Base-by-base conservation (phyloP, 352 stramenopile genomes). In the Thalassiosira mediterranea region DNA sequence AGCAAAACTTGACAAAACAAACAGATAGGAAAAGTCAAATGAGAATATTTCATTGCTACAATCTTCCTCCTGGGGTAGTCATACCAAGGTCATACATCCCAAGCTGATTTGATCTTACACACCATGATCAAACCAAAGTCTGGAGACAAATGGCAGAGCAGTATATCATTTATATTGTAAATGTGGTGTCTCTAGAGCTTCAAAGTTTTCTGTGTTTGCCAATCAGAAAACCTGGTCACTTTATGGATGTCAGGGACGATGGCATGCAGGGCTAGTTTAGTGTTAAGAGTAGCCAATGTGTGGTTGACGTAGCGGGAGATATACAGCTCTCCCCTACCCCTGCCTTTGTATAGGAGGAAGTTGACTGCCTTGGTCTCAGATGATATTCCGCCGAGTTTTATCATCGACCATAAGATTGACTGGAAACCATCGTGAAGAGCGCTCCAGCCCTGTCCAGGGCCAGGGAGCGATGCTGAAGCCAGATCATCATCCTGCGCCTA, bases 401-500 rank as follows among this genome's bases (percentile, higher is more conserved):
- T 70, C 61, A 70, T 70, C 1, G 19, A 32, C 28, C 46, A 17
- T 2, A 70, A 3, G 15, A 70, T 23, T 1, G 7, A 34, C 31
- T 60, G 40, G 15, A 70, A 21, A 7, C 32, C 10, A 19, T 66
- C 57, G 51, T 72, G 63, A 2, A 34, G 19, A 26, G 3, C 8
- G 15, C 37, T 17, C 17, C 48, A 31, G 32, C 53, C 42, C n/a
- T 54, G 10, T 42, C 64, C 64, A 51, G n/a, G n/a, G n/a, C n/a
- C n/a, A n/a, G 64, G 64, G 17, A 74, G 32, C 40, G 40, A 21
- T 26, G 53, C 53, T 7, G 64, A 7, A 19, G 64, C 64, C 7
- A 67, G 64, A 21, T 74, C 67, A 17, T 32, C 52, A 37, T 53
- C 64, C 28, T 59, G n/a, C n/a, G n/a, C n/a, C n/a, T n/a, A 67